Conservation (phyloP, 2,329 filamentous ascomycete species). For the Fusarium marasasianum region DNA sequence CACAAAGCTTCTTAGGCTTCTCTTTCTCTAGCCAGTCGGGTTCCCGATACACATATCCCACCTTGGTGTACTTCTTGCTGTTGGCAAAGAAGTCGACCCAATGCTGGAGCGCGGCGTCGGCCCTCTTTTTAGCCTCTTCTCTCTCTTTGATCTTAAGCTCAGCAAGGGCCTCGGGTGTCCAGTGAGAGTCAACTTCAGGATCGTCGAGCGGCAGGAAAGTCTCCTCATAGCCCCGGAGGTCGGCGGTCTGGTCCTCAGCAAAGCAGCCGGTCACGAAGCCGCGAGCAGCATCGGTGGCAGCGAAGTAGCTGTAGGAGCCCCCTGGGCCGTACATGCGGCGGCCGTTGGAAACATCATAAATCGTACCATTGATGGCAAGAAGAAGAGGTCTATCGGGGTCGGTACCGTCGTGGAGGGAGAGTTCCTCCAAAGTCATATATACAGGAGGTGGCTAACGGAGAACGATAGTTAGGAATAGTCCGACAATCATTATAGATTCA, state of each 20-base stretch:
- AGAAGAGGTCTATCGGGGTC: conserved; percentile 83
- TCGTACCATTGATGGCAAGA: conserved; percentile 86
- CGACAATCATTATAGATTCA: background rate
- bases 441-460: conserved; percentile 64
- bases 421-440: conserved; percentile 77
- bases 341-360: conserved; percentile 82
- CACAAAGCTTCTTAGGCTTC: conserved; percentile 74
- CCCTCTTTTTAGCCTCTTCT: conserved; percentile 70
- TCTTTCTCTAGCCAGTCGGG: conserved; percentile 69
- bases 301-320: conserved; percentile 87
- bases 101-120: conserved; percentile 74
- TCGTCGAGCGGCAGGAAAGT: conserved; percentile 79
- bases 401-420: conserved; percentile 79
- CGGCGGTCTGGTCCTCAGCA: conserved; percentile 81
- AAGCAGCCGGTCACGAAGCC: conserved; percentile 96
- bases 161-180: conserved; percentile 63
- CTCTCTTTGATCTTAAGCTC: conserved; percentile 69
- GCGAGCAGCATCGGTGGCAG: conserved; percentile 85
- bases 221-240: conserved; percentile 86
- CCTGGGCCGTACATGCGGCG: conserved; percentile 81
- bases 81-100: conserved; percentile 87
- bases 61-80: conserved; percentile 81
- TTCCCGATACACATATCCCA: conserved; percentile 76
- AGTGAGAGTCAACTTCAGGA: conserved; percentile 68
- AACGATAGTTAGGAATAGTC: conserved; percentile 1